Evolutionary conservation across 2,329 filamentous ascomycete species (phyloP), one percentile per base, ranked within the genome.

Genomic region (Camillea tinctor): DNA sequence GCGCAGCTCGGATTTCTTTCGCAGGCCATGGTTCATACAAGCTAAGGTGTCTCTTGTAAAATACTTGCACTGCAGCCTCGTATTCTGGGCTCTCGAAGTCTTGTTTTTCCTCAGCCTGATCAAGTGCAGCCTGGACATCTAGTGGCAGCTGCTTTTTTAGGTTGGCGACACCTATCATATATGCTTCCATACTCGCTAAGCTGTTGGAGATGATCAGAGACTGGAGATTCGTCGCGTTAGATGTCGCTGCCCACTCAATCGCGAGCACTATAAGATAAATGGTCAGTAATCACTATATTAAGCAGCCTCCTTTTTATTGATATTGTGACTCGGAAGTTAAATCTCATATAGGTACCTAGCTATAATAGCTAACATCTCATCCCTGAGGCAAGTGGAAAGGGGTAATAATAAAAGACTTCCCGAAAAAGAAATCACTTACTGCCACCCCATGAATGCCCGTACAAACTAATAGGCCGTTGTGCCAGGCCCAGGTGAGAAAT

Each of bases 401-500:
- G n/a, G n/a, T n/a, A n/a, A n/a, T n/a, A n/a, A n/a, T n/a, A n/a
- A n/a, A n/a, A n/a, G n/a, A n/a, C n/a, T n/a, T n/a, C n/a, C n/a
- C n/a, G n/a, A n/a, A n/a, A n/a, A n/a, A n/a, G n/a, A n/a, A n/a
- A n/a, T n/a, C n/a, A n/a, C n/a, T n/a, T n/a, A n/a, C n/a, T n/a
- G n/a, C 79, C 83, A 17, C 83, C 81, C 81, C 82, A 85, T 20
- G 75, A 79, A 40, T 84, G 80, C 1, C 82, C 82, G 0, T 79
- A 72, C 0, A 84, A 57, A 60, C 81, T 74, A 58, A 80, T 80
- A 1, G 61, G 56, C 3, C 57, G 51, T 0, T 66, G 53, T 1
- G 69, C 56, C 26, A 85, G 73, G 0, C 70, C 72, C 0, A 85
- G 71, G 51, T 76, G 69, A 0, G 64, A 40, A 6, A 81, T 60